phyloP scores from a whole-genome alignment of 257 asterid species.

The Craterostigma plantagineum region DNA sequence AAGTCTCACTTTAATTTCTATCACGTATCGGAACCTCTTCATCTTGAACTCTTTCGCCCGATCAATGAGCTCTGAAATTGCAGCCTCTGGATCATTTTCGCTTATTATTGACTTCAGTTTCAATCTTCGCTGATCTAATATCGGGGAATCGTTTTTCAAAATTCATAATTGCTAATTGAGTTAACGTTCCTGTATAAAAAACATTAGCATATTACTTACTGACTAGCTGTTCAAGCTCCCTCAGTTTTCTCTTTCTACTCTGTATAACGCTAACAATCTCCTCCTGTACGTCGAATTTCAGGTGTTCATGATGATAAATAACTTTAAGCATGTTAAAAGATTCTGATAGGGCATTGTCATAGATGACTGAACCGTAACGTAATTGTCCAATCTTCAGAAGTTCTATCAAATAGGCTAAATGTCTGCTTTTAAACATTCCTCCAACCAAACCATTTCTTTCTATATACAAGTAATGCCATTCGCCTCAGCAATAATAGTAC shows the following conservation, averaged over 20 bases:
- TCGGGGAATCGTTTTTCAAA: conserved; percentile 6
- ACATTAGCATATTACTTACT: conserved; percentile 35
- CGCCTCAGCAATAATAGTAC: no score
- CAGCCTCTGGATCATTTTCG: conserved; percentile 45
- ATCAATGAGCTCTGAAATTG: conserved; percentile 26
- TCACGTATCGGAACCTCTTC: conserved; percentile 32
- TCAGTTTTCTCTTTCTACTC: conserved; percentile 29
- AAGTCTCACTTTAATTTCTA: conserved; percentile 45
- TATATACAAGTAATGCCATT: no score
- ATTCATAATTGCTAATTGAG: background rate
- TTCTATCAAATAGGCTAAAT: no score
- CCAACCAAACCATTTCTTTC: no score
- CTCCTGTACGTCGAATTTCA: conserved; percentile 27
- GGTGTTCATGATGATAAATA: background rate
- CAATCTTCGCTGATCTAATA: conserved; percentile 30
- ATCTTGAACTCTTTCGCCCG: conserved; percentile 42
- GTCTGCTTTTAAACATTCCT: no score
- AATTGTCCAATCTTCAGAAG: no score
- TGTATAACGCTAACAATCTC: conserved; percentile 23
- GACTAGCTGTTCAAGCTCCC: conserved; percentile 34
- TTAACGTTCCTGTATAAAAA: background rate
- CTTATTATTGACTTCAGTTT: conserved; percentile 41
- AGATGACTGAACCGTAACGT: background rate
- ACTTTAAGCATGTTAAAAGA: background rate
- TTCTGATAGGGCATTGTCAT: background rate